phyloP scores from a whole-genome alignment of 139 green algal species.

The Chlorella sp. region DNA sequence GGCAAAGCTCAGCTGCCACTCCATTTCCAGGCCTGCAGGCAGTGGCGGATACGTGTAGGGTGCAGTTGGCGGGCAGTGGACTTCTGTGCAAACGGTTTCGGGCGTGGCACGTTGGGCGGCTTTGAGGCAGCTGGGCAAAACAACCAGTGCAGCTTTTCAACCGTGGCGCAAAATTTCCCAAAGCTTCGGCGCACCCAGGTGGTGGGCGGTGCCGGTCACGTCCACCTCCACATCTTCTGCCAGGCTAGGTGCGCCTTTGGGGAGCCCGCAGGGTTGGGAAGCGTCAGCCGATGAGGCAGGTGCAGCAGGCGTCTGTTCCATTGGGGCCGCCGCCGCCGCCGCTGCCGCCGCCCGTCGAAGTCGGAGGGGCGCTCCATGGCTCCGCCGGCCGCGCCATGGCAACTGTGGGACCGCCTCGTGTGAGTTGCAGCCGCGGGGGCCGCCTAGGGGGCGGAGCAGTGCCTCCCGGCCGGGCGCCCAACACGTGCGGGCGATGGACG shows the following conservation, averaged over 20 bases:
- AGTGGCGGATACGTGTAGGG: neutral
- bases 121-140: too few relatives aligned
- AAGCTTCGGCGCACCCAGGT: neutral
- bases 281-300: neutral
- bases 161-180: too few relatives aligned
- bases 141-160: too few relatives aligned
- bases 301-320: neutral
- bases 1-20: slow-evolving; percentile 8
- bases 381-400: too few relatives aligned
- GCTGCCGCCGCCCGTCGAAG: neutral
- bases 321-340: neutral
- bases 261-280: too few relatives aligned
- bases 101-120: neutral
- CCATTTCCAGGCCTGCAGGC: slow-evolving; percentile 18
- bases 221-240: neutral
- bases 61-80: neutral
- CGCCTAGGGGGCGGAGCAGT: too few relatives aligned
- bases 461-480: too few relatives aligned
- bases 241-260: neutral
- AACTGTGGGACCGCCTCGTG: too few relatives aligned
- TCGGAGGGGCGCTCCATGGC: too few relatives aligned
- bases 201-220: neutral
- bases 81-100: neutral
- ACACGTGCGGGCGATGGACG: too few relatives aligned
- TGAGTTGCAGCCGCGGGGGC: too few relatives aligned